A percentile compares a stretch with the other conserved stretches of the same genome.
Conservation (phyloP, 495 filamentous ascomycete genomes). For the Aspergillus asperescens region DNA sequence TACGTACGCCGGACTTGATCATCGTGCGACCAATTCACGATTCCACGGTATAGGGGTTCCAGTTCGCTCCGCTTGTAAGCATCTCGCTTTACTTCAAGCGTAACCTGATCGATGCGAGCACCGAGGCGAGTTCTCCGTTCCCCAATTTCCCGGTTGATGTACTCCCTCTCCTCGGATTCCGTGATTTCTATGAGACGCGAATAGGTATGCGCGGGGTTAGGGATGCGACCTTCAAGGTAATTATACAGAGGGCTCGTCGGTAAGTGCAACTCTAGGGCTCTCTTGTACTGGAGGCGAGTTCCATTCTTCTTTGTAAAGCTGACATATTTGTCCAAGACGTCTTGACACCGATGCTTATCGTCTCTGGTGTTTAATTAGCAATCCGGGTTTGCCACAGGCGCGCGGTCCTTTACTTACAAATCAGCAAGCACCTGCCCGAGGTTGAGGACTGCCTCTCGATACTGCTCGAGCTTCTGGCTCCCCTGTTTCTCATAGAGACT, state of each 20-base stretch:
- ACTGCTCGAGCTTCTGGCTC: constrained; percentile 60
- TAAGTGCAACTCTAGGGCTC: constrained; percentile 67
- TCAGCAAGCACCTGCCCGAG: constrained; percentile 71
- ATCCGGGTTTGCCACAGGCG: background rate
- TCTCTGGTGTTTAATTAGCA: constrained; percentile 34
- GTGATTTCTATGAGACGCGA: constrained; percentile 76
- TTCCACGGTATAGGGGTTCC: constrained; percentile 66
- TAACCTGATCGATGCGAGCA: constrained; percentile 75
- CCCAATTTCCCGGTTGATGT: constrained; percentile 85
- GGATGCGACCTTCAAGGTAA: constrained; percentile 79
- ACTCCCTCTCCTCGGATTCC: constrained; percentile 82
- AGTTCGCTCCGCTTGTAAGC: constrained; percentile 65
- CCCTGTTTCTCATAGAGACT: constrained; percentile 76
- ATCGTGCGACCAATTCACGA: constrained; percentile 86
- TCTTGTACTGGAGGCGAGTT: constrained; percentile 63
- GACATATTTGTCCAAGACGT: constrained; percentile 74
- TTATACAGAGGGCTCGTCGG: constrained; percentile 73
- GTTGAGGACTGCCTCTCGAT: constrained; percentile 63
- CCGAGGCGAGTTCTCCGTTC: constrained; percentile 85
- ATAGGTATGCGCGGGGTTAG: constrained; percentile 75
- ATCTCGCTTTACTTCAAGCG: constrained; percentile 79
- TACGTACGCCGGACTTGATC: constrained; percentile 77
- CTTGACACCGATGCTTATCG: constrained; percentile 67
- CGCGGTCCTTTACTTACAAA: constrained; percentile 42
- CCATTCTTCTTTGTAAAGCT: constrained; percentile 65